Conservation (phyloP, 768 basidiomycete species). For the Suillus sp. region DNA sequence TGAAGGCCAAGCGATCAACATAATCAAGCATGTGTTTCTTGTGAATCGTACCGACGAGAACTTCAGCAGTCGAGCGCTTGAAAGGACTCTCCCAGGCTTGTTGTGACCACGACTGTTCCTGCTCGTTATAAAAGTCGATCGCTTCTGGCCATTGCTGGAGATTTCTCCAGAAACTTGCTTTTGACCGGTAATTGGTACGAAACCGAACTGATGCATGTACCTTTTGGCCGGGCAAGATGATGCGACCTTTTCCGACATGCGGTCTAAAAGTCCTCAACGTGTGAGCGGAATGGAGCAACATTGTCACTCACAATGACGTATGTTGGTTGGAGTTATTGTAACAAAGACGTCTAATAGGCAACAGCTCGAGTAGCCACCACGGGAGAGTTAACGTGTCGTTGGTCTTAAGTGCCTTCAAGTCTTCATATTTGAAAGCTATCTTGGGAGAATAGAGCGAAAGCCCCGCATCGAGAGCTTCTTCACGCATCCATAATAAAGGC, state of each 20-base stretch:
- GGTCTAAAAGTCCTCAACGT: slow-evolving; percentile 24
- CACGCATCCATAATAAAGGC: slow-evolving; percentile 35
- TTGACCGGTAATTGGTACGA: slow-evolving; percentile 33
- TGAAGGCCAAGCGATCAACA: slow-evolving; percentile 32
- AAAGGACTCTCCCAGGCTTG: slow-evolving; percentile 25
- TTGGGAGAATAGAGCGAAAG: slow-evolving; percentile 25
- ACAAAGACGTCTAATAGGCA: slow-evolving; percentile 28
- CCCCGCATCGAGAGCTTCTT: slow-evolving; percentile 30
- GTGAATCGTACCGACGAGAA: slow-evolving; percentile 18
- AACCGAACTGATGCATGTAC: slow-evolving; percentile 35
- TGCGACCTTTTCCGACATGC: slow-evolving; percentile 28
- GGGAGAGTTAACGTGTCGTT: slow-evolving; percentile 16
- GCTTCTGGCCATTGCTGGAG: slow-evolving; percentile 29
- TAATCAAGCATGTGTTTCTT: slow-evolving; percentile 14
- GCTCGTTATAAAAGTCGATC: background rate
- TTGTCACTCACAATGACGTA: slow-evolving; percentile 21
- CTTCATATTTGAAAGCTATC: slow-evolving; percentile 32
- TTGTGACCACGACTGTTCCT: slow-evolving; percentile 3
- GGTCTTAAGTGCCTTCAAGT: slow-evolving; percentile 25
- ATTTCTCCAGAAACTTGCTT: slow-evolving; percentile 25
- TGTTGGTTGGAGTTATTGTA: slow-evolving; percentile 30
- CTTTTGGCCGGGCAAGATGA: slow-evolving; percentile 32
- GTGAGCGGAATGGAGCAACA: background rate
- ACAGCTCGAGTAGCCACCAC: slow-evolving; percentile 30
- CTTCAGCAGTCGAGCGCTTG: slow-evolving; percentile 21